Evolutionary conservation across 2,329 filamentous ascomycete species (phyloP).

Genomic region (Pyrenochaeta sp.): DNA sequence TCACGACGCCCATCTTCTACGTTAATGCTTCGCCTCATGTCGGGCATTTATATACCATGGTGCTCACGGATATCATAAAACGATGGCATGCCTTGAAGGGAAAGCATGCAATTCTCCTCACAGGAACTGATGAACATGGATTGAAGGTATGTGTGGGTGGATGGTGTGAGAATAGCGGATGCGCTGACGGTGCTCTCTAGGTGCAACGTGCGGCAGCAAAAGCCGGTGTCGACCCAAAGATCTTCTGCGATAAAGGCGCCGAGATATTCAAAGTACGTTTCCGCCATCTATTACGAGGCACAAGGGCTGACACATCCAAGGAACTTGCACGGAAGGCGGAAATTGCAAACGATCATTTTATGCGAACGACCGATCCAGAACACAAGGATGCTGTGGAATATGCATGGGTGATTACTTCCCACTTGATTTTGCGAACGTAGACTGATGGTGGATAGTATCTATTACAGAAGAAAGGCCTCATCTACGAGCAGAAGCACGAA

Average conservation of each 20-base stretch:
- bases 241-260: constrained; percentile 88
- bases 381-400: constrained; percentile 87
- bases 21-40: constrained; percentile 97
- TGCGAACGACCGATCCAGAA: constrained; percentile 84
- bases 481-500: constrained; percentile 86
- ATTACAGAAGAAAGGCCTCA: constrained; percentile 75
- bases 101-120: constrained; percentile 75
- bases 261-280: constrained; percentile 74
- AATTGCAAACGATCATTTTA: constrained; percentile 83
- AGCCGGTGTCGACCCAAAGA: constrained; percentile 74
- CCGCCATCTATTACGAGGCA: too few species aligned
- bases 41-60: constrained; percentile 92
- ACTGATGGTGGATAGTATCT: constrained; percentile 59
- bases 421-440: constrained; percentile 1
- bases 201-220: constrained; percentile 84
- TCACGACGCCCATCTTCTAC: constrained; percentile 98
- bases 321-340: constrained; percentile 72
- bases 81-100: constrained; percentile 85
- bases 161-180: too few species aligned
- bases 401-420: constrained; percentile 70
- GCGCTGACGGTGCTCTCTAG: constrained; percentile 46
- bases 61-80: constrained; percentile 90
- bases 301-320: constrained; percentile 40
- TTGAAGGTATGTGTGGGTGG: constrained; percentile 76
- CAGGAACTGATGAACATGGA: constrained; percentile 96